These are phyloP conservation scores for Coprinellus micaceus DNA, from an alignment of 768 basidiomycete genomes.

Conservation along the genomic window DNA sequence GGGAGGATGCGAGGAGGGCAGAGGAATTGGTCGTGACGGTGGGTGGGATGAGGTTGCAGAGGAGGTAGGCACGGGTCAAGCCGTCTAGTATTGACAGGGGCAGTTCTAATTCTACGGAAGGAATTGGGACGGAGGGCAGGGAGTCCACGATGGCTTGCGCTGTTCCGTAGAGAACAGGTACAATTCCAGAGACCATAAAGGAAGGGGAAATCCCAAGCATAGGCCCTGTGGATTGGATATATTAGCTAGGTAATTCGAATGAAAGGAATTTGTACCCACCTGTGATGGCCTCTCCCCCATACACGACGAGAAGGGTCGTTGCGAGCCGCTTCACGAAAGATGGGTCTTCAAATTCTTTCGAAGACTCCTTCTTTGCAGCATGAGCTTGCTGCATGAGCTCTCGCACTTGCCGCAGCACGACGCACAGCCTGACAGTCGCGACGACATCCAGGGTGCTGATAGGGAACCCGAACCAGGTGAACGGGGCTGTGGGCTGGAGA, in stretches of 20 bases:
- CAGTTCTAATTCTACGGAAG: conserved; percentile 58
- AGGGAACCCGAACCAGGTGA: conserved; percentile 60
- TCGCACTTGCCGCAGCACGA: conserved; percentile 64
- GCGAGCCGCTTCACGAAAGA: conserved; percentile 57
- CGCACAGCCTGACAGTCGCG: conserved; percentile 65
- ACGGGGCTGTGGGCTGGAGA: conserved; percentile 59
- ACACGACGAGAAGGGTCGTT: conserved; percentile 65
- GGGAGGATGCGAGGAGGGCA: conserved; percentile 53
- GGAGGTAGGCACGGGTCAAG: conserved; percentile 71
- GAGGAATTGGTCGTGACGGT: conserved; percentile 53
- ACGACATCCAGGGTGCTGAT: conserved; percentile 65
- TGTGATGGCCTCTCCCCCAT: conserved; percentile 71
- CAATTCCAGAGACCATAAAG: conserved; percentile 72
- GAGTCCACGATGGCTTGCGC: conserved; percentile 60
- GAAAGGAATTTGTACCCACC: no score
- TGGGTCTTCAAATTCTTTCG: conserved; percentile 38
- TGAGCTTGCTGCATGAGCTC: conserved; percentile 47
- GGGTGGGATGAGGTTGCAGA: conserved; percentile 76
- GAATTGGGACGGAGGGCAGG: conserved; percentile 53
- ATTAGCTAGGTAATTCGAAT: no score
- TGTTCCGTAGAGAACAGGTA: conserved; percentile 57
- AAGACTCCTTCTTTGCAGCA: conserved; percentile 31
- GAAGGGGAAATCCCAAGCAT: conserved; percentile 66
- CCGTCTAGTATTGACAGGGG: conserved; percentile 75
- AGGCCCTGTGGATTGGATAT: conserved; percentile 45